These are phyloP conservation scores for Fusarium sp. DNA, from an alignment of 2,329 filamentous ascomycete species.

Conservation along the genomic window DNA sequence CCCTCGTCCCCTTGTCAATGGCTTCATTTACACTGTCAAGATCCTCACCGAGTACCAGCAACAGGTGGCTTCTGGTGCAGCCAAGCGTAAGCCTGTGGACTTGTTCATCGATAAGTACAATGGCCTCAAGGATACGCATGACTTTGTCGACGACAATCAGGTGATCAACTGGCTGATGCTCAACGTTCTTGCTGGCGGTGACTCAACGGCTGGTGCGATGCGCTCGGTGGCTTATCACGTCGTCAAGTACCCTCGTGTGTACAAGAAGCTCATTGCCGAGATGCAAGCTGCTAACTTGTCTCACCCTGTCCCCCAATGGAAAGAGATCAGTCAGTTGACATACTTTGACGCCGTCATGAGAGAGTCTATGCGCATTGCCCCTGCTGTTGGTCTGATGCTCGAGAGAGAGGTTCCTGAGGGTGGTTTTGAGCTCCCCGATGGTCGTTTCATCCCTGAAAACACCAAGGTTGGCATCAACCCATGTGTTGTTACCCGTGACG, in stretches of 20 bases:
- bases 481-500: constrained; percentile 28
- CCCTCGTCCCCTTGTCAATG: constrained; percentile 20
- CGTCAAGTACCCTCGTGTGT: constrained; percentile 13
- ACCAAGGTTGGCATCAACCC: constrained; percentile 34
- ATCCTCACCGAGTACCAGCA: constrained; percentile 36
- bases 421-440: constrained; percentile 20
- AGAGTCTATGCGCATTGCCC: constrained; percentile 27
- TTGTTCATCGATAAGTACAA: constrained; percentile 38
- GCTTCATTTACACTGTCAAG: constrained; percentile 29
- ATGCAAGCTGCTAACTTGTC: constrained; percentile 14
- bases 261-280: constrained; percentile 32
- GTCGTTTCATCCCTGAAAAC: constrained; percentile 18
- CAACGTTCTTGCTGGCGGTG: constrained; percentile 34
- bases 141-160: constrained; percentile 33
- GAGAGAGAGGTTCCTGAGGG: constrained; percentile 29
- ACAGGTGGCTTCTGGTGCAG: constrained; percentile 15
- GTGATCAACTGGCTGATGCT: constrained; percentile 39
- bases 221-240: constrained; percentile 30
- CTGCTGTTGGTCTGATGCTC: constrained; percentile 23
- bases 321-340: constrained; percentile 19
- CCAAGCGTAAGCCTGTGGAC: constrained; percentile 34
- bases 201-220: constrained; percentile 38
- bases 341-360: constrained; percentile 37
- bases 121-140: constrained; percentile 30
- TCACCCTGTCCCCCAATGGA: constrained; percentile 31